Evolutionary conservation across 495 filamentous ascomycete species (phyloP), one percentile per base, ranked within the genome.

Genomic region (Penicillium crystallinum): DNA sequence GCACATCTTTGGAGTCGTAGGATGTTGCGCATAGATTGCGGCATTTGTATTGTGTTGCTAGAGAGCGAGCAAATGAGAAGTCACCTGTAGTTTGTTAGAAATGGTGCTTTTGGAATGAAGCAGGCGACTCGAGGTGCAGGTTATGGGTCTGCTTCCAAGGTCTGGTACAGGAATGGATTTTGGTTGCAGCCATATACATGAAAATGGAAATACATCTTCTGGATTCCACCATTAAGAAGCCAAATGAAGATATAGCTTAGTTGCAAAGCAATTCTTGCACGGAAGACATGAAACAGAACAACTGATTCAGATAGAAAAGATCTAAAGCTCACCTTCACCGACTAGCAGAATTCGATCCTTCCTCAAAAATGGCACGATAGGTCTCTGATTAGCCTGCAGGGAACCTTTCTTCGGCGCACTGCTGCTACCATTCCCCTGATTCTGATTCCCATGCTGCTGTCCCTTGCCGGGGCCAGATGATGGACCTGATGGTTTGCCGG

Each of bases 21-120:
- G 78, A 77, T 19, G 84, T 87, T 4, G 82, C 82, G 12, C 81
- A 79, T 6, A 95, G 62, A 56, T 81, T 71, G 52, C 69, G 75
- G 72, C 85, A 91, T 43, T 72, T 77, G 70, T 95, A 87, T 64
- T 88, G 79, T 25, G 76, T 72, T 51, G 86, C 77, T 12, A 97
- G 74, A 0, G 87, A 88, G 52, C 77, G 80, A 15, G 91, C 82
- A 67, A 96, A 97, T 49, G 88, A 92, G 64, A 98, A 91, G 64
- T 98, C 91, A 23, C 82, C 79, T 81, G 43, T 35, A 9, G 14
- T 6, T 27, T 48, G 42, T 70, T 56, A 62, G 59, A 4, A 8
- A 46, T 31, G 40, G 5, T 35, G 19, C 14, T 17, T 6, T 21
- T 8, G 9, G 9, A 4, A 17, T 36, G 6, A 27, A 25, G 7